Evolutionary conservation across 2,329 filamentous ascomycete genomes (phyloP).

Genomic region (Penicillium sp.): DNA sequence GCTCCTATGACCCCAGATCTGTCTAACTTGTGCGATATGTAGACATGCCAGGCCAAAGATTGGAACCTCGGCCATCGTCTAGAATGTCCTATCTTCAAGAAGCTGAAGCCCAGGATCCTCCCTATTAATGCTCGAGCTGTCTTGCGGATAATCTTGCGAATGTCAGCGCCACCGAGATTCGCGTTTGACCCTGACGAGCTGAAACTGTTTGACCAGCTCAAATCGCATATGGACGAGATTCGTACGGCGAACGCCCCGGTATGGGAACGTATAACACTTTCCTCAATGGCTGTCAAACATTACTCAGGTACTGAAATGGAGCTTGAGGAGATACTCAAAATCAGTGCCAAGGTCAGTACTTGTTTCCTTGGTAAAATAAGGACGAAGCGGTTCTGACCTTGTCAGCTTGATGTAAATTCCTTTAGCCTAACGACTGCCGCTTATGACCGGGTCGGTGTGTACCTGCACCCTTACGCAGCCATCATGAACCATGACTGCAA

Average conservation of each 20-base stretch:
- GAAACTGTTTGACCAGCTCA: conserved; percentile 49
- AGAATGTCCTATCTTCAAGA: conserved; percentile 61
- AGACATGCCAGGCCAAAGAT: conserved; percentile 63
- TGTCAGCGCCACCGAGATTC: conserved; percentile 30
- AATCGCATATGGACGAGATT: conserved; percentile 57
- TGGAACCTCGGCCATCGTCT: conserved; percentile 65
- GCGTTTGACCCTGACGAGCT: conserved; percentile 46
- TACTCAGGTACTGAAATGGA: conserved; percentile 55
- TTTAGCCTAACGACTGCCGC: conserved; percentile 61
- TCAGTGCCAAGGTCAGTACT: conserved; percentile 52
- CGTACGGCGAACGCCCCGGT: conserved; percentile 43
- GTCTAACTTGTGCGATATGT: conserved; percentile 5
- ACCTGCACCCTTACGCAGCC: conserved; percentile 59
- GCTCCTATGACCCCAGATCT: background rate
- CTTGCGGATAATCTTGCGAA: conserved; percentile 57
- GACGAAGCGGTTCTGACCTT: background rate
- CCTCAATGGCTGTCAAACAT: conserved; percentile 59
- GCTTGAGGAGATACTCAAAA: conserved; percentile 48
- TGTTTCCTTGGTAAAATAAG: background rate
- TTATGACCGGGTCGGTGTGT: conserved; percentile 64
- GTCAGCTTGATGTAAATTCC: conserved; percentile 61
- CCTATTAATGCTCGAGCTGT: conserved; percentile 62
- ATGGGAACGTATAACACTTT: conserved; percentile 57
- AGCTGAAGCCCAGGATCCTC: conserved; percentile 52
- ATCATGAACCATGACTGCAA: conserved; percentile 67